A percentile compares a stretch with the other conserved stretches of the same genome.
Evolutionary conservation across 2,329 filamentous ascomycete genomes (phyloP).

Genomic region (Escovopsis sp.): DNA sequence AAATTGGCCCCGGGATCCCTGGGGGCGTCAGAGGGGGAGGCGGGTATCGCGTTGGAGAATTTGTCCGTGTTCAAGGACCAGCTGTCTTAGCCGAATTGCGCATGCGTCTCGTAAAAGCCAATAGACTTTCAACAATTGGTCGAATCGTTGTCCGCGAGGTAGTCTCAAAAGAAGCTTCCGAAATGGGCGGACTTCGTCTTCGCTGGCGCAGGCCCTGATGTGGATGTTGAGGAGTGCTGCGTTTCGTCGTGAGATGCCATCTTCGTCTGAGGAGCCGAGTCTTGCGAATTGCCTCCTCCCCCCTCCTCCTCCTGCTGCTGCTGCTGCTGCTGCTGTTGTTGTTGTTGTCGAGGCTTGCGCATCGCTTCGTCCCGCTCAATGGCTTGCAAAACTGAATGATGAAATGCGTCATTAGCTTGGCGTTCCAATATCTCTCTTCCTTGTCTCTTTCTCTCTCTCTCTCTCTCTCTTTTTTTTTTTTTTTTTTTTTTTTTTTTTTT

Average conservation of each 20-base stretch:
- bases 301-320: neutral
- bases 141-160: no score
- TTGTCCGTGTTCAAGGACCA: constrained; percentile 40
- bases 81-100: constrained; percentile 32
- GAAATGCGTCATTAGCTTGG: neutral
- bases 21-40: neutral
- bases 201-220: constrained; percentile 10
- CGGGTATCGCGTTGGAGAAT: constrained; percentile 6
- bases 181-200: constrained; percentile 19
- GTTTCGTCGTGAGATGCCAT: constrained; percentile 4
- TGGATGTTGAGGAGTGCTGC: constrained; percentile 1
- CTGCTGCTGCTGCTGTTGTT: constrained; percentile 21
- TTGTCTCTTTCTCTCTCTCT: no score
- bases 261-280: no score
- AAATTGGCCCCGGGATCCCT: constrained; percentile 6
- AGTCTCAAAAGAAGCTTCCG: constrained; percentile 35
- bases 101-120: neutral
- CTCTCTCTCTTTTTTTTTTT: no score
- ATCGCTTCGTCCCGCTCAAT: constrained; percentile 48
- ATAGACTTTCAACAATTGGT: no score
- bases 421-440: no score
- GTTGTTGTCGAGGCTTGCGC: constrained; percentile 31
- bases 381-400: constrained; percentile 43
- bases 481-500: no score
- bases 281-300: constrained; percentile 1